Evolutionary conservation across 306 rosid species (phyloP).

Genomic region (Leucaena leucocephala): DNA sequence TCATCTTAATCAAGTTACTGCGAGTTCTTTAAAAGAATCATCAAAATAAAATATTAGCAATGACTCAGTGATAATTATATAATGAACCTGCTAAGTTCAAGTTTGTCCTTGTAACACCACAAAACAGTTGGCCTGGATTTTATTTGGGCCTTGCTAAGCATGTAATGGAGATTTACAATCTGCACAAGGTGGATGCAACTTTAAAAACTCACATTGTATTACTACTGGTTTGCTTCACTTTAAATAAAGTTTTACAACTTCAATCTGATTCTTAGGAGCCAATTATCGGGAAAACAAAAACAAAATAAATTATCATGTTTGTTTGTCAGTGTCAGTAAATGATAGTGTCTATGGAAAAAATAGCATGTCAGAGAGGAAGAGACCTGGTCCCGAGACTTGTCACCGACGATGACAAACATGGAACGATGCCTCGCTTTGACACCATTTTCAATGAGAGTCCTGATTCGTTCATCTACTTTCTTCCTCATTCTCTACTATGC

Average conservation of each 20-base stretch:
- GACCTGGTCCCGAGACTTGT: conserved; percentile 95
- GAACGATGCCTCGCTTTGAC: conserved; percentile 83
- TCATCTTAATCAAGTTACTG: conserved; percentile 35
- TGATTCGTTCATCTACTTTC: conserved; percentile 91
- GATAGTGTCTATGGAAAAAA: too few relatives aligned
- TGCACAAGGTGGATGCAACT: conserved; percentile 32
- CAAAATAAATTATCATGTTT: neutral
- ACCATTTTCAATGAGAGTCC: conserved; percentile 92
- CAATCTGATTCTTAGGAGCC: neutral
- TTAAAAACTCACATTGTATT: conserved; percentile 29
- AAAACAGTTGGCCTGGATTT: conserved; percentile 78
- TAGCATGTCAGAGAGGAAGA: neutral
- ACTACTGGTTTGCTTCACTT: neutral
- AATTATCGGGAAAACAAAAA: neutral
- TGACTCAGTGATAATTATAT: neutral
- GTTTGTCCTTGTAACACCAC: conserved; percentile 96
- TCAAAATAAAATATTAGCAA: neutral
- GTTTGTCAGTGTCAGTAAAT: neutral
- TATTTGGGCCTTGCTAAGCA: conserved; percentile 80
- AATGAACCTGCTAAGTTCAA: conserved; percentile 83
- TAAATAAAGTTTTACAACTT: conserved; percentile 2
- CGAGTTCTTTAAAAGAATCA: conserved; percentile 15
- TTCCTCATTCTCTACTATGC: conserved; percentile 68
- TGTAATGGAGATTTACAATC: conserved; percentile 90
- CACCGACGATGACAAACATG: conserved; percentile 86